Base-by-base conservation (phyloP, 306 rosid genomes). In the Vigna reflexopilosa region DNA sequence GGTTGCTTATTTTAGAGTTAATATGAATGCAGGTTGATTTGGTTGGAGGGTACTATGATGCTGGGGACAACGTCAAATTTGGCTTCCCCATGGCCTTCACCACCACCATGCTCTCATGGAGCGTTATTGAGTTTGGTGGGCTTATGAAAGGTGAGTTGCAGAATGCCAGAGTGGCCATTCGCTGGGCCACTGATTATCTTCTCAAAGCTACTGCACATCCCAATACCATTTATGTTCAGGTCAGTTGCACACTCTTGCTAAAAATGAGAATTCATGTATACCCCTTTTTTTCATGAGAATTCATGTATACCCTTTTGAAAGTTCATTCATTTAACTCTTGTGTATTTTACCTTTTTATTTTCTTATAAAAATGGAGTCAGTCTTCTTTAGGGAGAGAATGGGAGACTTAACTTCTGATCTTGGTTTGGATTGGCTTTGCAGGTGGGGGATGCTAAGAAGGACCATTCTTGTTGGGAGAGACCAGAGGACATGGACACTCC, bases 401-500 rank as follows among this genome's bases (percentile, higher is more conserved):
- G 4, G 76, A 38, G 74, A 67, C 2, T 67, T 12, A 49, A 51
- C 22, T 62, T 70, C 52, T 54, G n/a, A 26, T 3, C 17, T 50
- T 28, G 67, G 50, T 50, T 76, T 10, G 67, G 57, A 36, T 76
- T 10, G 36, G 11, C 2, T 80, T 82, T 75, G 68, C 4, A 93
- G 98, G 98, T 94, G 61, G 98, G 97, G 7, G 93, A 94, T 80
- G 97, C 97, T 15, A 90, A 79, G 72, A 86, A 80, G 81, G 98
- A 94, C 78, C 98, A 94, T 30, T 88, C 93, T 74, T 94, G 98
- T 72, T 94, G 98, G 98, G 98, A 94, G 86, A 88, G 98, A 59
- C 98, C 98, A 8, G 98, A 94, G 68, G 98, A 94, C 79, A 94
- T 94, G 98, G 98, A 94, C 67, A 94, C 98, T 6, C 91, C 93